phyloP scores from a whole-genome alignment of 257 asterid genomes.

The Salvia rosmarinus region DNA sequence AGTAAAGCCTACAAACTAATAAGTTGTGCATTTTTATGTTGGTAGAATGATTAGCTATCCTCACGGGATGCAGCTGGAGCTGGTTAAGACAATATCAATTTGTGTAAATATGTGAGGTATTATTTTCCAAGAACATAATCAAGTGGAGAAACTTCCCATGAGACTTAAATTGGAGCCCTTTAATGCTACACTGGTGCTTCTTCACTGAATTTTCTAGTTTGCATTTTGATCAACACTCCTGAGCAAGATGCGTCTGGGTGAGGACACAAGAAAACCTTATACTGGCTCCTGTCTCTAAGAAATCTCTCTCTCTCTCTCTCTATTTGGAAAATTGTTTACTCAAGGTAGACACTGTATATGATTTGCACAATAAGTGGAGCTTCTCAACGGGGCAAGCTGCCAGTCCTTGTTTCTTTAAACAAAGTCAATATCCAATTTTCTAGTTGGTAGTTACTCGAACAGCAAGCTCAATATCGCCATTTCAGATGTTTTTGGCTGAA shows the following conservation, averaged over 20 bases:
- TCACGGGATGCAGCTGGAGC: slow-evolving; percentile 26
- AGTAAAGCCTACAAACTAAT: neutral
- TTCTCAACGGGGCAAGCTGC: slow-evolving; percentile 1
- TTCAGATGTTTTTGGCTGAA: too few relatives aligned
- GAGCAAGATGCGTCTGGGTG: neutral
- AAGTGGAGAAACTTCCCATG: slow-evolving; percentile 2
- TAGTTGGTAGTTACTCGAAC: too few relatives aligned
- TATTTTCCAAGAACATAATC: slow-evolving; percentile 2
- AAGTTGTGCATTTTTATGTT: slow-evolving; percentile 18
- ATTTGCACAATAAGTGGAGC: neutral
- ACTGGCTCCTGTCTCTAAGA: neutral
- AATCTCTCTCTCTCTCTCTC: neutral
- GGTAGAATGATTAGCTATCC: slow-evolving; percentile 50
- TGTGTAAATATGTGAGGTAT: slow-evolving; percentile 33
- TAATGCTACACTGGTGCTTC: slow-evolving; percentile 4
- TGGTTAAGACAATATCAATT: slow-evolving; percentile 39
- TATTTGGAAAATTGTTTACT: neutral
- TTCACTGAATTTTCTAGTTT: neutral
- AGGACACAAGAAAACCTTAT: neutral
- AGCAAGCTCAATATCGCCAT: too few relatives aligned
- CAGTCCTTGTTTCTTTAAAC: neutral
- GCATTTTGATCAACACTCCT: slow-evolving; percentile 10
- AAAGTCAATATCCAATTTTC: neutral
- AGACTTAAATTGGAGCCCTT: slow-evolving; percentile 25
- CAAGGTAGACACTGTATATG: slow-evolving; percentile 9